phyloP scores from a whole-genome alignment of 352 stramenopile genomes.

The Pythium utonaiense region DNA sequence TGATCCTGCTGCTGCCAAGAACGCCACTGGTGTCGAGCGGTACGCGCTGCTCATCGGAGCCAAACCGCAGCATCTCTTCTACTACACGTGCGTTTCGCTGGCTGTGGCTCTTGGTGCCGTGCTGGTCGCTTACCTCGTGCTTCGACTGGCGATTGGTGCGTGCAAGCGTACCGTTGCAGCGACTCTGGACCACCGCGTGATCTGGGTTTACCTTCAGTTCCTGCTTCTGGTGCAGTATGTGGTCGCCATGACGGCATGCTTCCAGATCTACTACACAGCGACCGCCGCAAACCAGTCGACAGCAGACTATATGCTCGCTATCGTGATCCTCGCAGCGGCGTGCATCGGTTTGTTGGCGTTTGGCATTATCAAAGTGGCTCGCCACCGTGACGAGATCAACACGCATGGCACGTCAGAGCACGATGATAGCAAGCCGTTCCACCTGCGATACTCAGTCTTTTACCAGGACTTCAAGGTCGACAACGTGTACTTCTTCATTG shows the following conservation, averaged over 20 bases:
- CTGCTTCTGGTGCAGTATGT: constrained; percentile 43
- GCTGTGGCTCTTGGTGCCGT: constrained; percentile 23
- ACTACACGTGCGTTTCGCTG: constrained; percentile 41
- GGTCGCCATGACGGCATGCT: constrained; percentile 43
- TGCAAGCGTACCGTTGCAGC: constrained; percentile 22
- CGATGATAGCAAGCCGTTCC: constrained; percentile 36
- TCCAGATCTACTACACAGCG: constrained; percentile 36
- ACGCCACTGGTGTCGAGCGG: constrained; percentile 13
- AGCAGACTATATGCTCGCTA: constrained; percentile 19
- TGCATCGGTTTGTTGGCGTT: constrained; percentile 37
- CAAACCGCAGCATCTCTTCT: constrained; percentile 40
- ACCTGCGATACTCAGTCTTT: constrained; percentile 41
- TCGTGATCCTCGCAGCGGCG: constrained; percentile 14
- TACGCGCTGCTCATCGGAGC: constrained; percentile 20
- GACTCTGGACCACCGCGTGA: constrained; percentile 37
- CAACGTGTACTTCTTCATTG: constrained; percentile 52
- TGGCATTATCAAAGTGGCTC: constrained; percentile 37
- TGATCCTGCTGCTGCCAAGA: constrained; percentile 23
- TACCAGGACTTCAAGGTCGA: constrained; percentile 47
- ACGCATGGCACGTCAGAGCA: constrained; percentile 36
- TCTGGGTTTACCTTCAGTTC: constrained; percentile 38
- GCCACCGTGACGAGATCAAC: constrained; percentile 33
- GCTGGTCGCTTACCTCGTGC: constrained; percentile 29
- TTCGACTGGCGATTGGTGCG: constrained; percentile 23
- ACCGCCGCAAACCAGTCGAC: constrained; percentile 5